phyloP scores from a whole-genome alignment of 106 monocot species.

The Acorus calamus region DNA sequence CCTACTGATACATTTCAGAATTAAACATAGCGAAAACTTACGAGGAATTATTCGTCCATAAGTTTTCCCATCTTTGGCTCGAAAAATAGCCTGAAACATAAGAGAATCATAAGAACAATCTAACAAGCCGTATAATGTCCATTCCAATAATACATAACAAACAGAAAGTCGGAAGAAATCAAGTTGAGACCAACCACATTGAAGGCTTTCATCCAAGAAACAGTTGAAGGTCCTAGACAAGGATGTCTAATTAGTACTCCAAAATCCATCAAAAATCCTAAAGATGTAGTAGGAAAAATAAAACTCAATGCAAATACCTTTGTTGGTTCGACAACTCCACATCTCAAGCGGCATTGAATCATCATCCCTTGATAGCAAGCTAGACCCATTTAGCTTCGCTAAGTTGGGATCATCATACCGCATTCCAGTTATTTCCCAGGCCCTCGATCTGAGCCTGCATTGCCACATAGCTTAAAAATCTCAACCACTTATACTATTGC shows the following conservation, averaged over 20 bases:
- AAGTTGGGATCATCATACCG: conserved; percentile 58
- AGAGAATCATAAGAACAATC: neutral
- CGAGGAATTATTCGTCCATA: conserved; percentile 60
- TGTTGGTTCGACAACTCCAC: conserved; percentile 62
- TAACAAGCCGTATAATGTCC: neutral
- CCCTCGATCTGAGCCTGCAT: conserved; percentile 45
- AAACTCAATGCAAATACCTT: conserved; percentile 22
- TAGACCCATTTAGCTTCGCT: conserved; percentile 40
- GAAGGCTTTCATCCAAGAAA: conserved; percentile 66
- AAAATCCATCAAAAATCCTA: neutral
- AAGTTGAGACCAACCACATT: conserved; percentile 23
- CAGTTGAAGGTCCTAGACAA: conserved; percentile 51
- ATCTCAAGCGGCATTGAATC: conserved; percentile 18
- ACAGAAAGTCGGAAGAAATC: neutral
- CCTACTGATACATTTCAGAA: too few species aligned
- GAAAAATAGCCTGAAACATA: conserved; percentile 44
- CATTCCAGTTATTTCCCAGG: conserved; percentile 58
- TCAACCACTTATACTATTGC: neutral
- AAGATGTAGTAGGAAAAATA: neutral
- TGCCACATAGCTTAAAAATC: neutral
- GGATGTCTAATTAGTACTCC: conserved; percentile 9
- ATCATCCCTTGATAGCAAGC: conserved; percentile 28
- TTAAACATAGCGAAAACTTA: conserved; percentile 11
- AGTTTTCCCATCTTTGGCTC: conserved; percentile 36
- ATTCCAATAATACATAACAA: neutral